Percentiles rank a stretch among this genome's conserved stretches.
phyloP scores from a whole-genome alignment of 2,329 filamentous ascomycete species.

The Penicillium sp. region DNA sequence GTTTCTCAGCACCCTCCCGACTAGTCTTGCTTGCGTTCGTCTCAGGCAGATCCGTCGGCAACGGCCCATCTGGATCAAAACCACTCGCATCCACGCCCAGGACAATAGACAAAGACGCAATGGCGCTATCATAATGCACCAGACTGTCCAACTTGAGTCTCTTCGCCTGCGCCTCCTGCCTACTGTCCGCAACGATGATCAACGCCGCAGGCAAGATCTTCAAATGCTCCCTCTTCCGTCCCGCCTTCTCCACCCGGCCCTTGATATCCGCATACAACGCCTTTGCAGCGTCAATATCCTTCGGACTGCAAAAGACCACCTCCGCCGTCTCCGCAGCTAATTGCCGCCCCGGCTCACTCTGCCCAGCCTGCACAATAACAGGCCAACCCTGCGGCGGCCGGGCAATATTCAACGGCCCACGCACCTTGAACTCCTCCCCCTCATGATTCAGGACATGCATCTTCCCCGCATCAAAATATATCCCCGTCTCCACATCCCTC shows the following conservation, averaged over 20 bases:
- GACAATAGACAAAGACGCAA: constrained; percentile 54
- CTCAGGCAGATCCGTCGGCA: constrained; percentile 54
- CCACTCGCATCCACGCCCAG: constrained; percentile 52
- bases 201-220: constrained; percentile 57
- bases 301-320: constrained; percentile 55
- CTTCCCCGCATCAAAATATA: constrained; percentile 55
- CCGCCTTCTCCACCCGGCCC: constrained; percentile 47
- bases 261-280: constrained; percentile 56
- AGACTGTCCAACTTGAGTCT: constrained; percentile 53
- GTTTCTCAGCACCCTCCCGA: constrained; percentile 47
- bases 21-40: constrained; percentile 57
- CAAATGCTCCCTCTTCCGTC: constrained; percentile 49
- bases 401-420: constrained; percentile 55
- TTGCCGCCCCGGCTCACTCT: constrained; percentile 55
- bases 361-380: constrained; percentile 58
- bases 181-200: constrained; percentile 52
- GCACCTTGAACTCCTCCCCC: constrained; percentile 51
- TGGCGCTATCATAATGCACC: constrained; percentile 57
- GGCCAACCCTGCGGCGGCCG: constrained; percentile 58
- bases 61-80: constrained; percentile 52
- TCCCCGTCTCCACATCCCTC: constrained; percentile 50
- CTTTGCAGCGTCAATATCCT: constrained; percentile 50
- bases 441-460: constrained; percentile 56
- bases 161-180: constrained; percentile 53
- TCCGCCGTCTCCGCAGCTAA: constrained; percentile 57